phyloP scores from a whole-genome alignment of 2,329 filamentous ascomycete species.

The Immersiporthe knoxdaviesiana region DNA sequence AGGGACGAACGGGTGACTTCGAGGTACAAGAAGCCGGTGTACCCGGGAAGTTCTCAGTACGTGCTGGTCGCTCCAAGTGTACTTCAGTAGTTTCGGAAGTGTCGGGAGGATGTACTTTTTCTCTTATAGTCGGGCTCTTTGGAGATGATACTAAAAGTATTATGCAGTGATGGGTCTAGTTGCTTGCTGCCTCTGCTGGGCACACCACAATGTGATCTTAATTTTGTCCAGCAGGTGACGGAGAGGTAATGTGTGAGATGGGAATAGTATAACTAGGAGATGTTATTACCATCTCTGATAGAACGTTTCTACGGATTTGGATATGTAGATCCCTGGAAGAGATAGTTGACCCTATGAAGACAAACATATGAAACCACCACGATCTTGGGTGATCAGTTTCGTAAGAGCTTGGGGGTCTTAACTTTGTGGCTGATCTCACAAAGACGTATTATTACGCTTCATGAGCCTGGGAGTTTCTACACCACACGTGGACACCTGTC shows the following conservation, averaged over 20 bases:
- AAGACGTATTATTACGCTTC: background rate
- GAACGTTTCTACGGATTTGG: background rate
- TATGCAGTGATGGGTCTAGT: background rate
- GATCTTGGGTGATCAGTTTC: background rate
- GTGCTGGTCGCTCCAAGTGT: background rate
- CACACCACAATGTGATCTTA: no score
- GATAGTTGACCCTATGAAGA: background rate
- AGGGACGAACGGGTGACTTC: background rate
- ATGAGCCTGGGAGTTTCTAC: background rate
- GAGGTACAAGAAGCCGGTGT: constrained; percentile 10
- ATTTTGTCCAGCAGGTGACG: background rate
- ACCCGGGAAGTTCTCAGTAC: constrained; percentile 4
- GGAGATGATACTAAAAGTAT: background rate
- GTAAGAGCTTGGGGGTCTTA: background rate
- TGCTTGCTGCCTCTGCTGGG: background rate
- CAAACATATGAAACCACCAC: background rate
- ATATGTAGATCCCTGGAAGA: background rate
- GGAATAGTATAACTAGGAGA: no score
- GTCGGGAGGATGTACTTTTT: background rate
- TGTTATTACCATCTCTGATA: background rate
- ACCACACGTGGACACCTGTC: background rate
- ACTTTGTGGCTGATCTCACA: background rate
- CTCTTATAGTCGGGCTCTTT: background rate
- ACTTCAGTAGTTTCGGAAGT: background rate
- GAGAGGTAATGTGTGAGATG: background rate